These are phyloP conservation scores for Penicillium flavigenum DNA, from an alignment of 495 filamentous ascomycete species.

Conservation along the genomic window DNA sequence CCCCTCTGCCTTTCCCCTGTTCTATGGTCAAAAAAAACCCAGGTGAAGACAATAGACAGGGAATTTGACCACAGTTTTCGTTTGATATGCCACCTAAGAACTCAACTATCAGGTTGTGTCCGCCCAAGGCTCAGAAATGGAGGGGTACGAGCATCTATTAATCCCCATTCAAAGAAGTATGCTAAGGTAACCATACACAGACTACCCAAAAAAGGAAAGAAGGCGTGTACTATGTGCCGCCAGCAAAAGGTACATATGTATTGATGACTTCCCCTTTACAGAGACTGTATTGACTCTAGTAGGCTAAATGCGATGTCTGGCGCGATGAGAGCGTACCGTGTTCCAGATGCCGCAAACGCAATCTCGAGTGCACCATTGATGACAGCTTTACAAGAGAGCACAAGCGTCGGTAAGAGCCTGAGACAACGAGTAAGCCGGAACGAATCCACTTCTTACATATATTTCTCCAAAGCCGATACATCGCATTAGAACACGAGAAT, in stretches of 20 bases:
- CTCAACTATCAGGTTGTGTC: not conserved
- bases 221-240: conserved; percentile 47
- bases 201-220: conserved; percentile 43
- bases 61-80: not conserved
- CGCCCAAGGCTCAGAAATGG: not conserved
- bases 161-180: not conserved
- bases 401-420: conserved; percentile 41
- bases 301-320: conserved; percentile 48
- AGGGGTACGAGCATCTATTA: conserved; percentile 17
- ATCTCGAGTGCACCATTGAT: conserved; percentile 40
- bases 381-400: conserved; percentile 47
- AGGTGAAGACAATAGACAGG: not conserved
- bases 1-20: not conserved
- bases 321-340: conserved; percentile 35
- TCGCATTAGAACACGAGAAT: conserved; percentile 40
- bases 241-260: conserved; percentile 40
- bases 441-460: not conserved
- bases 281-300: not conserved
- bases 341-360: conserved; percentile 39
- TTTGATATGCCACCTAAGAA: not conserved
- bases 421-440: not conserved
- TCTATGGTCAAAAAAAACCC: not conserved
- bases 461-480: conserved; percentile 30
- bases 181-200: conserved; percentile 19
- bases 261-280: not conserved